Base-by-base conservation (phyloP, 2,329 filamentous ascomycete genomes). In the Nemania diffusa region DNA sequence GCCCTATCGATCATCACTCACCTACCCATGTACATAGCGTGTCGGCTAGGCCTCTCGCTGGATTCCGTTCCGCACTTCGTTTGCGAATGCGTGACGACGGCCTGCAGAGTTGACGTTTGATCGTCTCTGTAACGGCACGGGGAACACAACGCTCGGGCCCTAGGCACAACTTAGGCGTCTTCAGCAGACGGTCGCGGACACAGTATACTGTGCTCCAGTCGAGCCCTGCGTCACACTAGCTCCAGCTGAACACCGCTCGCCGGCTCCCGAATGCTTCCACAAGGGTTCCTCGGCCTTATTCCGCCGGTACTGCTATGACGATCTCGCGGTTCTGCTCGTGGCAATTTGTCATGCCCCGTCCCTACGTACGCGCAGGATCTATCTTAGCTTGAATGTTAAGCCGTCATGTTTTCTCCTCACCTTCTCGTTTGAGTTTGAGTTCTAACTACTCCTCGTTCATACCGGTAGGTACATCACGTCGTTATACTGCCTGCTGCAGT, bases 291-390 rank as follows among this genome's bases (percentile, higher is more conserved):
- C 44, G n/a, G 56, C 24, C 56, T 29, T 29, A 22, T 64, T 60
- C 61, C 51, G 46, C 65, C 40, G 42, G 57, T 56, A 48, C 40
- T 61, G 51, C 32, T 11, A 63, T 17, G 42, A 15, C 34, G 15
- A 40, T 52, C 51, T 60, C 42, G 37, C 62, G 59, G 58, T 57
- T 24, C 13, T 46, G 48, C 60, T 64, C 64, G 60, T 67, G 61
- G 65, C 61, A 57, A 68, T 68, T 68, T 65, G 65, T 68, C 65
- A 68, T n/a, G 15, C n/a, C n/a, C n/a, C 22, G 8, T n/a, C 9
- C 20, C 55, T 60, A 17, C 22, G n/a, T 24, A 9, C 59, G 44
- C 24, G 42, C 2, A 51, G 42, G 55, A 51, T 48, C 32, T 20
- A 50, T 40, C 29, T 57, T 7, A 13, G 34, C 5, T 15, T 37